These are phyloP conservation scores for Violaceomyces palustris DNA, from an alignment of 1,284 basidiomycete genomes.

Conservation along the genomic window DNA sequence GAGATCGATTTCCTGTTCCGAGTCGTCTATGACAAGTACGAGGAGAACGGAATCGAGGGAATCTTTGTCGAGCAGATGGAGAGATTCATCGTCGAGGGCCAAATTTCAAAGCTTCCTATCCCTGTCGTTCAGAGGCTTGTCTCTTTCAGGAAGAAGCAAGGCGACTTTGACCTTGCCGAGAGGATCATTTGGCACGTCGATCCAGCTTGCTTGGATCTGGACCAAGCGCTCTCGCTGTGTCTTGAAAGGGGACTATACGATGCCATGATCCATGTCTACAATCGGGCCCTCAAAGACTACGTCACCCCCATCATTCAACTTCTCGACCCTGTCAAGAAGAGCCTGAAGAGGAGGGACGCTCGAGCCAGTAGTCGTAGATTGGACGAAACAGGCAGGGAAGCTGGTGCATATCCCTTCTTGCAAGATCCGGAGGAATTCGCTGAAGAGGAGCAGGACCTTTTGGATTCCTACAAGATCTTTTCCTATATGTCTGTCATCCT, in stretches of 20 bases:
- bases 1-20: constrained; percentile 80
- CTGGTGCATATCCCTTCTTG: not conserved
- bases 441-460: constrained; percentile 26
- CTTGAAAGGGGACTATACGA: constrained; percentile 79
- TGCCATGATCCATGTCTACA: constrained; percentile 90
- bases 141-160: constrained; percentile 68
- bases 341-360: constrained; percentile 19
- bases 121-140: constrained; percentile 84
- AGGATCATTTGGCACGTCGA: constrained; percentile 93
- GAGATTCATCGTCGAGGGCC: constrained; percentile 71
- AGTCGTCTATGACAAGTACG: constrained; percentile 84
- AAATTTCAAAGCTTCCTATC: constrained; percentile 67
- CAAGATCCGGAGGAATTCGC: constrained; percentile 2
- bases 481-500: constrained; percentile 81
- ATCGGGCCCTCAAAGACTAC: constrained; percentile 78
- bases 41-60: constrained; percentile 74
- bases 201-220: constrained; percentile 82
- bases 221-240: constrained; percentile 84
- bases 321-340: constrained; percentile 26
- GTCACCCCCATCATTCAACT: constrained; percentile 83
- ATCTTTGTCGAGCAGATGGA: constrained; percentile 84
- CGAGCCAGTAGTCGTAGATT: constrained; percentile 29
- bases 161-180: constrained; percentile 73
- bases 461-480: constrained; percentile 84
- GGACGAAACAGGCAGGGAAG: constrained; percentile 57